phyloP scores from a whole-genome alignment of 1,284 basidiomycete genomes.

The Ustilago lituana region DNA sequence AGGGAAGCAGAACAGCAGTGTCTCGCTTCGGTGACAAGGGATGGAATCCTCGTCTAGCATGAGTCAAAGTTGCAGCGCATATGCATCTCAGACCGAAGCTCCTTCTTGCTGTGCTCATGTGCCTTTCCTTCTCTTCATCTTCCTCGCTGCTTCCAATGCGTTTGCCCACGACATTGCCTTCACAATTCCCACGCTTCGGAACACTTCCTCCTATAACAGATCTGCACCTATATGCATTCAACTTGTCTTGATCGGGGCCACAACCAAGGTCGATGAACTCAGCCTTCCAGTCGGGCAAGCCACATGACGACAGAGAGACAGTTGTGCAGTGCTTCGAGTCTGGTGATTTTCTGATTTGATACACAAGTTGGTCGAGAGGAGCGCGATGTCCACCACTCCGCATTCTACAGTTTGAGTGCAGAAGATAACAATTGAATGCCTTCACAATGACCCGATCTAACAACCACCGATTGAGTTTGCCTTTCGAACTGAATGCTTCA shows the following conservation, averaged over 20 bases:
- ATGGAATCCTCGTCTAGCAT: conserved; percentile 1
- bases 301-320: no score
- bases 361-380: not conserved
- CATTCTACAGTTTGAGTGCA: no score
- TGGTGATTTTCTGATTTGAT: conserved; percentile 4
- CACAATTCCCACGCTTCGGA: conserved; percentile 6
- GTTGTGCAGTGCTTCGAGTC: no score
- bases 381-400: no score
- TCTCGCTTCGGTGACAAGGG: not conserved
- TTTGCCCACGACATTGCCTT: no score
- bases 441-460: not conserved
- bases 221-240: not conserved
- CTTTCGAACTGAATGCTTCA: no score
- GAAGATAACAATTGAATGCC: no score
- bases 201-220: not conserved
- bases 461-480: conserved; percentile 2
- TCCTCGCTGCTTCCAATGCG: no score
- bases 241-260: not conserved
- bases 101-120: not conserved
- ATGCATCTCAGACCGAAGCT: not conserved
- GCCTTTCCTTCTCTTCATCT: not conserved
- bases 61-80: conserved; percentile 3
- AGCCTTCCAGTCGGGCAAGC: no score
- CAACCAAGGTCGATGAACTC: not conserved
- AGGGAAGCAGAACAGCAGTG: conserved; percentile 3